Evolutionary conservation across 345 rosid species (phyloP).

Genomic region (Raphanus sativus): DNA sequence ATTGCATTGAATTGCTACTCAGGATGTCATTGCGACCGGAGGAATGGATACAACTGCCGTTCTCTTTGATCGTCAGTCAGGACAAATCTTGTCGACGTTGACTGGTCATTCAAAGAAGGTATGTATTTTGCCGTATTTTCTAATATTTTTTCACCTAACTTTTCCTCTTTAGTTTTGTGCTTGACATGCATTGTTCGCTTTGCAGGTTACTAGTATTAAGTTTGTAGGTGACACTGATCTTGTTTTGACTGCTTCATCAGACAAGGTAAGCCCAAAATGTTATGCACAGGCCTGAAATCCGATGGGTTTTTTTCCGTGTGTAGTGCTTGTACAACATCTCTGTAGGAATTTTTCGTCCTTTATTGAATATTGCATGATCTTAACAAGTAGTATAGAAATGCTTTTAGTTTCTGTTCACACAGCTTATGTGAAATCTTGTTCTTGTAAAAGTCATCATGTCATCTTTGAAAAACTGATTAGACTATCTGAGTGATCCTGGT

Average conservation of each 20-base stretch:
- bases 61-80: neutral
- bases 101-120: neutral
- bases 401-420: neutral
- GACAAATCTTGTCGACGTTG: neutral
- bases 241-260: neutral
- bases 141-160: neutral
- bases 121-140: neutral
- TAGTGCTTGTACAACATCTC: neutral
- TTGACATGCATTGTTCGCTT: neutral
- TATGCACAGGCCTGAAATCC: neutral
- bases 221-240: neutral
- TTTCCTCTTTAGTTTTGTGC: neutral
- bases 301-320: neutral
- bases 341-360: neutral
- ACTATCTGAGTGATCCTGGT: neutral
- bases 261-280: neutral
- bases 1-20: neutral
- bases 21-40: neutral
- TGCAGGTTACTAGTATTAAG: neutral
- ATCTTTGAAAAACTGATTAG: neutral
- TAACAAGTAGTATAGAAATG: neutral
- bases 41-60: neutral
- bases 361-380: neutral
- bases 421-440: neutral
- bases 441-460: neutral